Percentiles rank a stretch among this genome's conserved stretches.
Conservation (phyloP, 2,329 filamentous ascomycete genomes). For the Beauveria sp. region DNA sequence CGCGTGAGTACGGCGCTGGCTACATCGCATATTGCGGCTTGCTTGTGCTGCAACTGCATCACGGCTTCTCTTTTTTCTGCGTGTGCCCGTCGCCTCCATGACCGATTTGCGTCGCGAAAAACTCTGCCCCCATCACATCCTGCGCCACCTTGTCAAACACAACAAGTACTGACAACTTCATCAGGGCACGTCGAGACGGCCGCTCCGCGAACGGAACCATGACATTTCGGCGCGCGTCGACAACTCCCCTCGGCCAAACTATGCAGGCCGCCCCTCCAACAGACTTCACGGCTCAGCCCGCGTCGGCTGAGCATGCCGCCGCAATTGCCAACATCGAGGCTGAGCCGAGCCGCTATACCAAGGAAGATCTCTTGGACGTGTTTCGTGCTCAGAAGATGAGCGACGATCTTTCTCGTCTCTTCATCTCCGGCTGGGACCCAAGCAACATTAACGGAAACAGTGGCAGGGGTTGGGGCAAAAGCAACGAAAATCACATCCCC, state of each 20-base stretch:
- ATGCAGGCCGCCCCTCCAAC: constrained; percentile 29
- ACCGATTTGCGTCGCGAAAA: constrained; percentile 10
- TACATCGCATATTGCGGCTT: background rate
- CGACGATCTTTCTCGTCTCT: constrained; percentile 56
- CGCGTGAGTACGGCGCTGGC: background rate
- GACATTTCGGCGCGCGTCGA: constrained; percentile 57
- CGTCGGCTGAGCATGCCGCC: constrained; percentile 28
- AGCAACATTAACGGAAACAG: constrained; percentile 57
- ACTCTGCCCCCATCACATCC: background rate
- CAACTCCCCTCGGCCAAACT: constrained; percentile 42
- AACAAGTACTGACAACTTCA: constrained; percentile 9
- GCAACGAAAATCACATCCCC: constrained; percentile 62
- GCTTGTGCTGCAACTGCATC: background rate
- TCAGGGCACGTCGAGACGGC: constrained; percentile 51
- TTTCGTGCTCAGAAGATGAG: constrained; percentile 47
- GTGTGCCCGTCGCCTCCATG: background rate
- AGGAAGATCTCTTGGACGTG: constrained; percentile 70
- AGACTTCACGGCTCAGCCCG: constrained; percentile 34
- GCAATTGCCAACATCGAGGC: constrained; percentile 25
- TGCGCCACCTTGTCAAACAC: background rate
- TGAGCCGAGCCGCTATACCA: constrained; percentile 59
- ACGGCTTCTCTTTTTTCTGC: background rate
- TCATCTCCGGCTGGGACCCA: constrained; percentile 73
- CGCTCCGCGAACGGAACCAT: constrained; percentile 55
- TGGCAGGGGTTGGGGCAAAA: constrained; percentile 68